Evolutionary conservation across 208 protist genomes (phyloP), one percentile per base, ranked within the genome.

Genomic region (Trypanosoma melophagium): DNA sequence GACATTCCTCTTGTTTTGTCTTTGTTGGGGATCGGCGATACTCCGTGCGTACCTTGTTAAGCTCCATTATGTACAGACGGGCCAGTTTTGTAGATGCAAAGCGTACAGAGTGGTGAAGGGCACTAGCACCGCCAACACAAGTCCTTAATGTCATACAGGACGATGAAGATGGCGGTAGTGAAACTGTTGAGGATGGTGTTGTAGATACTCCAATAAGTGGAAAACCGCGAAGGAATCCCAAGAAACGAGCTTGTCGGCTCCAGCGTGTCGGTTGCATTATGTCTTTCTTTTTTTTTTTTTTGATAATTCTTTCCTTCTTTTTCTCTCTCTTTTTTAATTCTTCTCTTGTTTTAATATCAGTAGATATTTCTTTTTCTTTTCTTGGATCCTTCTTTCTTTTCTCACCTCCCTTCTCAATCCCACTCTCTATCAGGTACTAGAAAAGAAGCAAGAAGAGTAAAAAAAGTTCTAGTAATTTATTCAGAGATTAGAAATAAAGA

Each of bases 1-100:
- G 58, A 41, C 64, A 77, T 19, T 69, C 71, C 59, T 71, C 71
- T 35, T 64, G 62, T 55, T 77, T 64, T 21, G 65, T 58, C 38
- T 41, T 52, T 35, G 71, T 71, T 0, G 71, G 71, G 7, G 50
- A 54, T 21, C 63, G 71, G 25, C 50, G 71, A 51, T 65, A 77
- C 9, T 77, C 60, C 38, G 28, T 62, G 21, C 71, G 58, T 5
- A 49, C 60, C 17, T 47, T 62, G 25, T 70, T 77, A 21, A 77
- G 64, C 25, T 77, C 71, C 71, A 71, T 55, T 13, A 47, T 54
- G 35, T 70, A 71, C 22, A 77, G 14, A 24, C 71, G 71, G 19
- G 65, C 71, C 24, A 62, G 59, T n/a, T 71, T 77, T 7, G 52
- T 41, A 16, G 69, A 68, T 38, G 45, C 41, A 58, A 68, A 68